These are phyloP conservation scores for Echria macrotheca DNA, from an alignment of 495 filamentous ascomycete genomes.

Conservation along the genomic window DNA sequence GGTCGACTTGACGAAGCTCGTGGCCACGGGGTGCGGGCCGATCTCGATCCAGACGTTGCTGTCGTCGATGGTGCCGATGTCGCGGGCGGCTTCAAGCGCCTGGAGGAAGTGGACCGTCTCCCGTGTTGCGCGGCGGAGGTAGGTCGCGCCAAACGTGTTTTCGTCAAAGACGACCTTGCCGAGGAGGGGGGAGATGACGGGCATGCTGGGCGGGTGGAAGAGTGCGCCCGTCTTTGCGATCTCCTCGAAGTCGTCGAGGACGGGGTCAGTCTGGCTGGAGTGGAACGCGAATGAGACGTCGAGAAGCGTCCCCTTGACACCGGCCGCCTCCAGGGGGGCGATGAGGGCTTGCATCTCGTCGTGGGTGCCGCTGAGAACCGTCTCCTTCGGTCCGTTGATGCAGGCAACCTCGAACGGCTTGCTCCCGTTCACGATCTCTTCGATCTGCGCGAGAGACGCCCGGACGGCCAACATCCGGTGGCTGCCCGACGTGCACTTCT, in stretches of 20 bases:
- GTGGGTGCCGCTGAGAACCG: conserved; percentile 42
- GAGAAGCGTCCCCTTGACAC: conserved; percentile 44
- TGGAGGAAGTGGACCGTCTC: conserved; percentile 59
- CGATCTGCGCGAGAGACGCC: conserved; percentile 33
- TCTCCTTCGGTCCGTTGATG: conserved; percentile 44
- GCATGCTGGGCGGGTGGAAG: conserved; percentile 49
- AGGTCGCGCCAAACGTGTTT: conserved; percentile 32
- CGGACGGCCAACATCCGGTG: conserved; percentile 53
- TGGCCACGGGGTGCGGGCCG: conserved; percentile 46
- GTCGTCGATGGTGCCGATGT: conserved; percentile 11
- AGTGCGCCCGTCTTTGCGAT: conserved; percentile 39
- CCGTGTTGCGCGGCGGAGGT: conserved; percentile 49
- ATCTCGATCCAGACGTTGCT: conserved; percentile 45
- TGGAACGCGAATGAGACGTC: conserved; percentile 66
- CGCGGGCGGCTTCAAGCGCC: conserved; percentile 41
- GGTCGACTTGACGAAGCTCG: neutral
- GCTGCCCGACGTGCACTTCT: conserved; percentile 52
- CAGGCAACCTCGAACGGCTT: conserved; percentile 50
- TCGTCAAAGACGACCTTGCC: conserved; percentile 46
- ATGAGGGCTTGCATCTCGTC: conserved; percentile 45
- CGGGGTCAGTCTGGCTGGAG: conserved; percentile 59
- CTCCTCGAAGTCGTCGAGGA: conserved; percentile 51
- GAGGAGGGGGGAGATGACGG: conserved; percentile 56
- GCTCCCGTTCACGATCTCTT: conserved; percentile 11
- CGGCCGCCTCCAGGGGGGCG: conserved; percentile 42